Percentiles rank a stretch among this genome's conserved stretches.
Conservation (phyloP, 768 basidiomycete species). For the Megacollybia marginata region DNA sequence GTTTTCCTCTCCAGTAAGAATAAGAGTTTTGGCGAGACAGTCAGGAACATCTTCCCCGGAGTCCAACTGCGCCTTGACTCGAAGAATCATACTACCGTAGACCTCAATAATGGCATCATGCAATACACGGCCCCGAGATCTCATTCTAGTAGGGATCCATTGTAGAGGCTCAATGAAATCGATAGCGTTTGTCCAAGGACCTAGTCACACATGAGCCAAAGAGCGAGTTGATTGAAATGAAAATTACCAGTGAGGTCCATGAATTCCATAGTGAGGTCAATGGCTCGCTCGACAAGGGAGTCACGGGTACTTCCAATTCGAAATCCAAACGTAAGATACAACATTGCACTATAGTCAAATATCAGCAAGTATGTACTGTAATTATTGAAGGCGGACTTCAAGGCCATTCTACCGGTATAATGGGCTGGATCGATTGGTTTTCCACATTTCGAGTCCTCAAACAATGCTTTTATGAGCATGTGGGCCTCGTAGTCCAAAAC, state of each 20-base stretch:
- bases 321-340: conserved; percentile 15
- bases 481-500: conserved; percentile 13
- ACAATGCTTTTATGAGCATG: conserved; percentile 10
- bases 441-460: conserved; percentile 7
- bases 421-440: conserved; percentile 15
- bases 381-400: conserved; percentile 13
- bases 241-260: conserved; percentile 14
- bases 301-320: conserved; percentile 12
- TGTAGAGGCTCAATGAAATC: conserved; percentile 18
- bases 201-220: not conserved
- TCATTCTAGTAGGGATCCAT: conserved; percentile 12
- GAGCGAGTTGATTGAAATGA: not conserved
- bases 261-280: conserved; percentile 16
- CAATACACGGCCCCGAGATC: conserved; percentile 10
- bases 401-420: conserved; percentile 11
- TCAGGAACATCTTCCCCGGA: conserved; percentile 23
- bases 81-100: conserved; percentile 24
- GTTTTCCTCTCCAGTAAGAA: conserved; percentile 19
- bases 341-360: conserved; percentile 15
- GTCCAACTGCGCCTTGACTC: conserved; percentile 19
- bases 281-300: conserved; percentile 14
- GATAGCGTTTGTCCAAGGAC: conserved; percentile 15
- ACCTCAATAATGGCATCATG: conserved; percentile 19
- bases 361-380: not conserved
- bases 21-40: conserved; percentile 25